Percentiles rank a stretch among this genome's conserved stretches.
Conservation (phyloP, 1,284 basidiomycete genomes). For the Trametes hirsuta region DNA sequence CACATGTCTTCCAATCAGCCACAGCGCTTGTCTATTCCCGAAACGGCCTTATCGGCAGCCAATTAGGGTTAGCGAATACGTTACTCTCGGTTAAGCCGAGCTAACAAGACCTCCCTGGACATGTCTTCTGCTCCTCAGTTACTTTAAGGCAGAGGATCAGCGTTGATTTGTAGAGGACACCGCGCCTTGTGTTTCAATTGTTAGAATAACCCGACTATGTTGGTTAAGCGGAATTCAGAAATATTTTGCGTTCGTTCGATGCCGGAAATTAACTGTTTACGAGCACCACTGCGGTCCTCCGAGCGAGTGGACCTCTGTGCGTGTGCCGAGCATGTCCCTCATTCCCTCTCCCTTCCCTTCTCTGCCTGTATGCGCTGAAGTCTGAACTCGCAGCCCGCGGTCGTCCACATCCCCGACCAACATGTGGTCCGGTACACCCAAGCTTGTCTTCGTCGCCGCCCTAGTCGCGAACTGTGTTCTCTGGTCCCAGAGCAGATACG, state of each 20-base stretch:
- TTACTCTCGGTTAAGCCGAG: no score
- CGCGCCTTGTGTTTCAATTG: no score
- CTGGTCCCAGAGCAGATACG: slow-evolving; percentile 68
- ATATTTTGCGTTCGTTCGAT: no score
- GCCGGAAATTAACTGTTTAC: neutral
- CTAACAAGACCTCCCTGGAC: no score
- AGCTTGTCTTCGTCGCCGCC: slow-evolving; percentile 51
- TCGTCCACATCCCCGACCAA: slow-evolving; percentile 13
- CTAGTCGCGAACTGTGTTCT: slow-evolving; percentile 60
- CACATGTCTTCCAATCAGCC: slow-evolving; percentile 3
- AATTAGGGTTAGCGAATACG: neutral
- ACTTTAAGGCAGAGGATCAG: no score
- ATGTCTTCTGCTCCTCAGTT: no score
- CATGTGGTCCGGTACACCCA: slow-evolving; percentile 48
- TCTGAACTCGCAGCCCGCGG: neutral
- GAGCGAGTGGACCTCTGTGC: slow-evolving; percentile 2
- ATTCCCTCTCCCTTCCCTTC: neutral
- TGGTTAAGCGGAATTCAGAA: no score
- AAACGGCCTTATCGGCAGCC: neutral
- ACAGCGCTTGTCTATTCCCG: neutral
- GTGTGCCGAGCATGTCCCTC: slow-evolving; percentile 11
- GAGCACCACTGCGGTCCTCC: neutral
- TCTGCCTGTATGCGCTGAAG: slow-evolving; percentile 20
- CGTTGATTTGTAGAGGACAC: no score
- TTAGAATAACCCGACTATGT: no score